A percentile compares a stretch with the other conserved stretches of the same genome.
phyloP scores from a whole-genome alignment of 306 rosid species.

The Begonia fuchsioides region DNA sequence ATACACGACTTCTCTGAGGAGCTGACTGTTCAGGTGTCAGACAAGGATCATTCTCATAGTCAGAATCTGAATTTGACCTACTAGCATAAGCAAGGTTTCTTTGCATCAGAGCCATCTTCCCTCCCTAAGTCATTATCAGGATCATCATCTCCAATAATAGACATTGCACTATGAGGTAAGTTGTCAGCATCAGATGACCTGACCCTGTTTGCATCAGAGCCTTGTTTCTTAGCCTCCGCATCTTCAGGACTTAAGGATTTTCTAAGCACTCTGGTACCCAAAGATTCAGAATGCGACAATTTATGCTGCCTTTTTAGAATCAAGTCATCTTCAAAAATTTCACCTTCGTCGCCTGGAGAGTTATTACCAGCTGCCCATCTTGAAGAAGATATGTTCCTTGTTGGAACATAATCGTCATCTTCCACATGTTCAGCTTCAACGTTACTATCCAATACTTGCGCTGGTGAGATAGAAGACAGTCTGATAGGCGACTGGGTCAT shows the following conservation, averaged over 20 bases:
- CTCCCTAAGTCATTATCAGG: constrained; percentile 7
- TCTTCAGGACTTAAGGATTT: constrained; percentile 29
- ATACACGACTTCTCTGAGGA: constrained; percentile 48
- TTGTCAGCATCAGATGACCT: constrained; percentile 28
- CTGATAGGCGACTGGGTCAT: constrained; percentile 5
- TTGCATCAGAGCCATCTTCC: constrained; percentile 8
- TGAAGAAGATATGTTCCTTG: constrained; percentile 39
- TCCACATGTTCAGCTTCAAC: constrained; percentile 11
- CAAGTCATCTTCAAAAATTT: constrained; percentile 5
- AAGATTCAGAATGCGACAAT: neutral
- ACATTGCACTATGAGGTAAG: constrained; percentile 10
- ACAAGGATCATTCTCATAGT: constrained; percentile 14
- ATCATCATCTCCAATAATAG: constrained; percentile 15
- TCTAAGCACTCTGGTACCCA: neutral
- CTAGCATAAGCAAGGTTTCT: constrained; percentile 1
- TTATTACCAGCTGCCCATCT: constrained; percentile 45
- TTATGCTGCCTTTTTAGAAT: constrained; percentile 1
- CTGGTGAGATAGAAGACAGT: constrained; percentile 8
- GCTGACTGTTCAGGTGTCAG: constrained; percentile 10
- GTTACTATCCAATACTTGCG: neutral
- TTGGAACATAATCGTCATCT: constrained; percentile 11
- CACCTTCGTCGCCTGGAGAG: constrained; percentile 13
- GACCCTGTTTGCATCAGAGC: constrained; percentile 21
- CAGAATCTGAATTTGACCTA: constrained; percentile 18
- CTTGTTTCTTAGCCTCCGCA: constrained; percentile 31